Conservation (phyloP, 108 stramenopile species). For the Cyclotella baltica region DNA sequence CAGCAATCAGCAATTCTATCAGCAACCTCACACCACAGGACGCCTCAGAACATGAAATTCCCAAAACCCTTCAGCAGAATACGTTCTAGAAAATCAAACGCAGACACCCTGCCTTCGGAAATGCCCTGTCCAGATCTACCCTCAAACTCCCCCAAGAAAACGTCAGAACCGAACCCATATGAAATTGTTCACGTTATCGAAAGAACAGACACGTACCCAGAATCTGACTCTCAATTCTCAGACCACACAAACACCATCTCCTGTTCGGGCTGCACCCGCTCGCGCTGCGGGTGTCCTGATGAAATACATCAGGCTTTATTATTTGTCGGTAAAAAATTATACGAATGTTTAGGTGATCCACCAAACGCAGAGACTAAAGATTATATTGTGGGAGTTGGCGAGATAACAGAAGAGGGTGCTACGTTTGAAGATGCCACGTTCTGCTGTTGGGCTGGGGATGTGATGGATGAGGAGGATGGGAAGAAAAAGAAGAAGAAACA, state of each 20-base stretch:
- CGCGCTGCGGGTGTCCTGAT: not conserved
- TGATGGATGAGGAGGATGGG: not conserved
- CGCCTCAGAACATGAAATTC: not conserved
- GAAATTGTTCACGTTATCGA: not conserved
- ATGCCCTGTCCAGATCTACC: not conserved
- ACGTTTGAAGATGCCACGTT: slow-evolving; percentile 7
- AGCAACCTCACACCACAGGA: no score
- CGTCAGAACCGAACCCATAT: slow-evolving; percentile 9
- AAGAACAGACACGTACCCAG: no score
- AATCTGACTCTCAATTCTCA: not conserved
- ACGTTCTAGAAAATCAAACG: not conserved
- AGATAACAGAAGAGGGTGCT: not conserved
- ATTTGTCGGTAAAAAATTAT: not conserved
- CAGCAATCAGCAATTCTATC: no score
- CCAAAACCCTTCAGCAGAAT: not conserved
- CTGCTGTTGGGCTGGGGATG: not conserved
- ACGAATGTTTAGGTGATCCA: slow-evolving; percentile 12
- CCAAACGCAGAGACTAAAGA: slow-evolving; percentile 3
- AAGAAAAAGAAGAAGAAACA: not conserved
- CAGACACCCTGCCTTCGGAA: not conserved
- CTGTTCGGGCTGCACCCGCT: not conserved
- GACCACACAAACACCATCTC: not conserved
- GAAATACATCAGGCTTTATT: not conserved
- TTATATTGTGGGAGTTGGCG: slow-evolving; percentile 6
- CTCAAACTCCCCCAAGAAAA: not conserved